Evolutionary conservation across 2,329 filamentous ascomycete species (phyloP), one percentile per base, ranked within the genome.

Genomic region (Diaporthe vaccinii): DNA sequence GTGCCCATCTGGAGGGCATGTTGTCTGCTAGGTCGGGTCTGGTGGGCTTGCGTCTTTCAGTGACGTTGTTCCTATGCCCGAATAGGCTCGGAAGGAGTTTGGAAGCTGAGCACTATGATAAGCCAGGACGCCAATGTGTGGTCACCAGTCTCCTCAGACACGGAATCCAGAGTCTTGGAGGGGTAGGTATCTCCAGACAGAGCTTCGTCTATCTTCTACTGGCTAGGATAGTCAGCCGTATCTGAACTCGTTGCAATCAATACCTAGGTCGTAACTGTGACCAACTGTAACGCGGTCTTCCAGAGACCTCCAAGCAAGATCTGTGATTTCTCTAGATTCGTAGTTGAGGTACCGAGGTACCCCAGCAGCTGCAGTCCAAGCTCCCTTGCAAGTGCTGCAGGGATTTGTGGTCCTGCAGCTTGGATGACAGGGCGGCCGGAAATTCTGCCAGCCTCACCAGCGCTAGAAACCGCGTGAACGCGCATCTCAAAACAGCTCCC

Each of bases 391-490:
- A 36, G 58, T 28, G 34, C 8, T 69, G 25, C 53, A 74, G 62
- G 72, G 62, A 36, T 74, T 15, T 9, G 59, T 20, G 31, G 41
- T 25, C 31, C n/a, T 57, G 46, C 59, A 73, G 71, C 68, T 39
- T 46, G 20, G 44, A 28, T 9, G 28, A 34, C 65, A 57, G 62
- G 77, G 74, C 74, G 74, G 76, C 55, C 78, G 74, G 77, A 78
- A 80, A 80, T 80, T 79, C 80, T 80, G 79, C 79, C 77, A 74
- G 70, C 73, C 76, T 76, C 44, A 67, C 31, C 68, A 61, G 49
- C 31, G 22, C 34, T 28, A 39, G 46, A 53, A 70, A 55, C 14
- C 59, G 34, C 62, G 65, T 53, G 0, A 25, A n/a, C 61, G 65
- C 69, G 72, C 69, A 44, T 70, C 62, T 14, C 41, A 44, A 61